Base-by-base conservation (phyloP, 768 basidiomycete genomes). In the Xerocomellus intermedius region DNA sequence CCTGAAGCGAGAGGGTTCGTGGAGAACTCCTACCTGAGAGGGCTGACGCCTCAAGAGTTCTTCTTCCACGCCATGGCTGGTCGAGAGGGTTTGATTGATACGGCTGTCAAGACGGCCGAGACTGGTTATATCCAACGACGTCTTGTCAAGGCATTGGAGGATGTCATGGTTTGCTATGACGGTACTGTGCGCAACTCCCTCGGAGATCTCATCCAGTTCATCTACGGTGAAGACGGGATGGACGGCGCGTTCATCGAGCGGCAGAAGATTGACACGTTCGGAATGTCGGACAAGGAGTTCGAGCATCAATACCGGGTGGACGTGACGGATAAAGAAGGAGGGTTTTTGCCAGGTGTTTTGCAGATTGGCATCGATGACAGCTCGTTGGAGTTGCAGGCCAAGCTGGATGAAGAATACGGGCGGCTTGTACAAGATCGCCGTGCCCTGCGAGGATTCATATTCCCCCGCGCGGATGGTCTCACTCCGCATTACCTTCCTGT, bases 61-160 rank as follows among this genome's bases (percentile, higher is more conserved):
- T 98, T 98, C 82, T 98, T 99, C 85, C 97, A 99, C 72, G 97
- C 97, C 53, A 98, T 98, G 96, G 96, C 96, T 64, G 96, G 97
- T 73, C 91, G 97, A 63, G 97, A 98, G 74, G 97, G 97, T 79
- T 75, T 99, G 50, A 98, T 98, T 65, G 97, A 99, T 80, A 98
- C 97, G 4, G 97, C 97, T 38, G 95, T 99, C 71, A 99, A 99
- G 79, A 99, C 97, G 5, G 97, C 97, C 43, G 97, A 99, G 75
- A 98, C 97, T 0, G 97, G 97, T 61, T 98, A 98, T 70, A 99
- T 98, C 65, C 97, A 99, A 71, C 91, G 96, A 65, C 91, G 96
- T 55, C 79, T 99, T 59, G 97, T 99, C 64, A 99, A 99, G 74
- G 97, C 97, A 0, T 75, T 98, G 62, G 97, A 98, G 72, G 97